A percentile compares a stretch with the other conserved stretches of the same genome.
Evolutionary conservation across 208 protist genomes (phyloP).

Genomic region (Balamuthia mandrillaris): DNA sequence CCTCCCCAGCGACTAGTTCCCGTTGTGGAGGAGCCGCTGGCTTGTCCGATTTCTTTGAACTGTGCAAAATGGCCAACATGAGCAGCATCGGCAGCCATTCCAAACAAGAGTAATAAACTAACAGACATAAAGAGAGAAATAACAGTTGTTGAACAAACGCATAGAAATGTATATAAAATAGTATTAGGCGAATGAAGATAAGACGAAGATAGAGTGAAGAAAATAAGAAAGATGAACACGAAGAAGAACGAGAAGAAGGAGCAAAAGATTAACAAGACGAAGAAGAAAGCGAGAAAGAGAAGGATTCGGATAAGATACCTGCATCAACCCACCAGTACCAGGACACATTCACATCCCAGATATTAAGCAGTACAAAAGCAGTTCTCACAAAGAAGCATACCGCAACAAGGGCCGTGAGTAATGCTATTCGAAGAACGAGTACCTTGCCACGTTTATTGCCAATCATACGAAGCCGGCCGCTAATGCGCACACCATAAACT

Average conservation of each 20-base stretch:
- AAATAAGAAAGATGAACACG: not conserved
- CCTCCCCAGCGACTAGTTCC: too few relatives aligned
- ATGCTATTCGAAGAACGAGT: not conserved
- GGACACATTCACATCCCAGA: not conserved
- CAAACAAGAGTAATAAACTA: not conserved
- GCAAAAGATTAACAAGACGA: too few relatives aligned
- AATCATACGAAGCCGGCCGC: not conserved
- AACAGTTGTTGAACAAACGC: too few relatives aligned
- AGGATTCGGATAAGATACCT: not conserved
- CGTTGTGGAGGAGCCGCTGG: too few relatives aligned
- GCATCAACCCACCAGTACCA: not conserved
- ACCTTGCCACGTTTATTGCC: not conserved
- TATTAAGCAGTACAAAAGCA: not conserved
- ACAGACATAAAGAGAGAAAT: too few relatives aligned
- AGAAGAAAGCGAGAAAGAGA: too few relatives aligned
- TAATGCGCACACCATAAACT: not conserved
- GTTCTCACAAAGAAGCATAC: not conserved
- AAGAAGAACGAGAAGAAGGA: too few relatives aligned
- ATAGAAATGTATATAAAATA: not conserved
- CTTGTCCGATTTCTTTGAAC: too few relatives aligned
- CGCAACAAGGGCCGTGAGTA: not conserved
- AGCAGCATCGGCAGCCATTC: conserved; percentile 13
- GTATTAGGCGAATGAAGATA: not conserved
- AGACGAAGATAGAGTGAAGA: not conserved
- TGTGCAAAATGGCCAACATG: conserved; percentile 1